Conservation (phyloP, 2,329 filamentous ascomycete genomes). For the Ophiocordyceps camponoti-rufipedis region DNA sequence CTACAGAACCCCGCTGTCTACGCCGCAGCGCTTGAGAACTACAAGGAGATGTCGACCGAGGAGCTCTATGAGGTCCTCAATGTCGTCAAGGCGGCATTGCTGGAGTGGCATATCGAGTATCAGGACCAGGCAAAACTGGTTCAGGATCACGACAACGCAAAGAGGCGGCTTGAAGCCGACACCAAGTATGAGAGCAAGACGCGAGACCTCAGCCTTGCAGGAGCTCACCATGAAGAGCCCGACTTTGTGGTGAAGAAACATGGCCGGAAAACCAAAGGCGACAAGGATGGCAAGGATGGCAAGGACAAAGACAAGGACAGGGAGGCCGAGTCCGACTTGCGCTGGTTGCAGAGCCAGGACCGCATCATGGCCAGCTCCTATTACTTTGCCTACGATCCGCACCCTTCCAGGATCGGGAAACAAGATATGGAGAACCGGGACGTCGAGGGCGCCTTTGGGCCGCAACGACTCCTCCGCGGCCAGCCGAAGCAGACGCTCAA, state of each 20-base stretch:
- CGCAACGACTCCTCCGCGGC: conserved; percentile 33
- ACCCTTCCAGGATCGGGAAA: conserved; percentile 35
- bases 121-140: conserved; percentile 28
- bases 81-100: conserved; percentile 24
- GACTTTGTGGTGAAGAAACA: conserved; percentile 25
- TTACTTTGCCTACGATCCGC: conserved; percentile 39
- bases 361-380: conserved; percentile 40
- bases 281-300: conserved; percentile 25
- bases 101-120: conserved; percentile 37
- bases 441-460: conserved; percentile 29
- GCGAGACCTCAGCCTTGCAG: conserved; percentile 11
- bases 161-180: conserved; percentile 29
- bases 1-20: conserved; percentile 32
- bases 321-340: conserved; percentile 1
- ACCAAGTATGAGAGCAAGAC: conserved; percentile 19
- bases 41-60: conserved; percentile 26
- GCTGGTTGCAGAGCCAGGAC: conserved; percentile 34
- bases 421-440: conserved; percentile 38
- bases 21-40: conserved; percentile 26
- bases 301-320: conserved; percentile 9
- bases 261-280: conserved; percentile 19
- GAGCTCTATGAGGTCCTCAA: conserved; percentile 27
- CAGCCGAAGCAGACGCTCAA: conserved; percentile 39
- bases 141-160: conserved; percentile 39
- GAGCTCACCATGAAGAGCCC: conserved; percentile 26